Conservation (phyloP, 192 early-diverging fungal genomes). For the Dissophora globulifera region DNA sequence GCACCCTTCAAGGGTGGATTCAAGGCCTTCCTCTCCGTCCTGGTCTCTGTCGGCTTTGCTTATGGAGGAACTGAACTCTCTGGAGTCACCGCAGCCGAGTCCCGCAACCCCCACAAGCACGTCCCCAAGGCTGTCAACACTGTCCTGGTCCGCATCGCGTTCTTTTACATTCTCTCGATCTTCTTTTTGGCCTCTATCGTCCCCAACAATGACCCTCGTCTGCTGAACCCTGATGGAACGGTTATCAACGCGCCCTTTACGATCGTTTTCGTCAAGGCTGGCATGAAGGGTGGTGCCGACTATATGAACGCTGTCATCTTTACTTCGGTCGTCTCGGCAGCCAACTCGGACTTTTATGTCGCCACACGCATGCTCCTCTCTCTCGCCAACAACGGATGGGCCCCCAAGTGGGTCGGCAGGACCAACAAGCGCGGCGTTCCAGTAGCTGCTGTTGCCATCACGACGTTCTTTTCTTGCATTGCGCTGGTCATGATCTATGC, state of each 20-base stretch:
- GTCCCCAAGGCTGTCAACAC: conserved; percentile 76
- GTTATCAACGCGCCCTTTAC: conserved; percentile 71
- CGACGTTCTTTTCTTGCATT: conserved; percentile 64
- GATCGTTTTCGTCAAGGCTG: conserved; percentile 65
- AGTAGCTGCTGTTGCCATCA: conserved; percentile 60
- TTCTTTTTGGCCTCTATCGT: conserved; percentile 74
- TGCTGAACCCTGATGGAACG: conserved; percentile 53
- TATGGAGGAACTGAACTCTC: conserved; percentile 91
- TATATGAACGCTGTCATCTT: conserved; percentile 80
- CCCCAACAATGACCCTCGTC: conserved; percentile 62
- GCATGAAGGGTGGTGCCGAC: conserved; percentile 59
- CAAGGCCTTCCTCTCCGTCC: conserved; percentile 69
- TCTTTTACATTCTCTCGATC: conserved; percentile 75
- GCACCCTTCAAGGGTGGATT: conserved; percentile 68
- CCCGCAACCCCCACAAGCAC: conserved; percentile 68
- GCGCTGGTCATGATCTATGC: conserved; percentile 66
- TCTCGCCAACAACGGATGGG: conserved; percentile 68
- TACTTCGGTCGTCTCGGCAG: conserved; percentile 71
- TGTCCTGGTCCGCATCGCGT: conserved; percentile 66
- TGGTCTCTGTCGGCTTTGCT: conserved; percentile 82
- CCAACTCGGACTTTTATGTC: conserved; percentile 78
- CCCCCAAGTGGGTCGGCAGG: conserved; percentile 61
- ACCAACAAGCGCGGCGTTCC: conserved; percentile 67
- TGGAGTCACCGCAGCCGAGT: conserved; percentile 91
- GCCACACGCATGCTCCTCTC: conserved; percentile 69